Evolutionary conservation across 2,329 filamentous ascomycete genomes (phyloP).

Genomic region (Fusarium torulosum): DNA sequence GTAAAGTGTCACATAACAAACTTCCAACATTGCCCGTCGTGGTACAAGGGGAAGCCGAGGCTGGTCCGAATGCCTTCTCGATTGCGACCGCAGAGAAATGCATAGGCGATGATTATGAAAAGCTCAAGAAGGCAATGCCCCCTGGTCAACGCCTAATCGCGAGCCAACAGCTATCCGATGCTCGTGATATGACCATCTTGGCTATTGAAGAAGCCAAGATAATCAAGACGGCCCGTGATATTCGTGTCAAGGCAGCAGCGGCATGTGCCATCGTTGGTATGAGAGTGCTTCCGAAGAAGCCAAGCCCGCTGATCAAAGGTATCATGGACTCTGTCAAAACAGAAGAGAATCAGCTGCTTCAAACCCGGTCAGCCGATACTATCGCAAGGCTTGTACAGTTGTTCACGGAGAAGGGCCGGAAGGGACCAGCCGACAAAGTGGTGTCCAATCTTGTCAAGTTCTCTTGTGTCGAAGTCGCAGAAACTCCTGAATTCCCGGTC

Average conservation of each 20-base stretch:
- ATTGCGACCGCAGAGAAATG: constrained; percentile 90
- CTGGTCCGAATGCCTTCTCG: constrained; percentile 93
- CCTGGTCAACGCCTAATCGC: constrained; percentile 90
- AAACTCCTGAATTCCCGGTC: constrained; percentile 93
- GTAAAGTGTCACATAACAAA: constrained; percentile 80
- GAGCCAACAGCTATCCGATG: constrained; percentile 81
- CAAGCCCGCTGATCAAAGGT: constrained; percentile 90
- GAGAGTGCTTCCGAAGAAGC: constrained; percentile 89
- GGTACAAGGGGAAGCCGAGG: constrained; percentile 92
- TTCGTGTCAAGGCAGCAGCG: constrained; percentile 86
- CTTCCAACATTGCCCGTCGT: constrained; percentile 88
- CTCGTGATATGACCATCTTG: constrained; percentile 74
- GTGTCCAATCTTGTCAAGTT: constrained; percentile 97
- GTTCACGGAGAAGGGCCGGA: constrained; percentile 83
- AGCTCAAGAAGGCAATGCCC: constrained; percentile 87
- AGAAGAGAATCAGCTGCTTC: constrained; percentile 90
- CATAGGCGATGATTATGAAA: constrained; percentile 85
- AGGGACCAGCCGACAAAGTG: constrained; percentile 92
- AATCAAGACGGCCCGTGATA: constrained; percentile 84
- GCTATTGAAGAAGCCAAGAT: constrained; percentile 84
- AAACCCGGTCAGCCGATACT: constrained; percentile 85
- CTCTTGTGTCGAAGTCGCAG: constrained; percentile 96
- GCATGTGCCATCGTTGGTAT: constrained; percentile 92
- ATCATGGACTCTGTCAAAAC: constrained; percentile 99
- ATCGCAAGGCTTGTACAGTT: constrained; percentile 88